phyloP scores from a whole-genome alignment of 2,329 filamentous ascomycete genomes.

The Alternaria gaisen region DNA sequence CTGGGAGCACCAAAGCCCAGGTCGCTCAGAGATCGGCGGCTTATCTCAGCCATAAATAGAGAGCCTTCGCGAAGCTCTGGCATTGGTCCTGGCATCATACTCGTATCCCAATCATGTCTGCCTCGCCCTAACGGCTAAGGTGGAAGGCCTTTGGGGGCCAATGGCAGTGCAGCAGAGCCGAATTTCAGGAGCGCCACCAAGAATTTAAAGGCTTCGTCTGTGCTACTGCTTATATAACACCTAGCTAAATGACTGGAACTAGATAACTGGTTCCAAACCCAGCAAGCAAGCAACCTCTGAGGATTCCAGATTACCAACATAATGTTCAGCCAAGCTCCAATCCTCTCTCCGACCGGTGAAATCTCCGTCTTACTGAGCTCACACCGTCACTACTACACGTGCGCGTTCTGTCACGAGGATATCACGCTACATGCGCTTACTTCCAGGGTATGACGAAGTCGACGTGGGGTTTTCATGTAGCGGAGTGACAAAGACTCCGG shows the following conservation, averaged over 20 bases:
- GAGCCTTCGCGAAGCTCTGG: background rate
- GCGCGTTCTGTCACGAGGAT: background rate
- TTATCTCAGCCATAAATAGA: conserved; percentile 19
- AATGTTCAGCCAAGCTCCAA: background rate
- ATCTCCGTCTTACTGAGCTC: conserved; percentile 8
- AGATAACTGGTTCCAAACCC: background rate
- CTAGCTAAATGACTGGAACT: background rate
- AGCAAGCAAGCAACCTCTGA: background rate
- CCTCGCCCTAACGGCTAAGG: conserved; percentile 16
- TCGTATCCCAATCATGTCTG: conserved; percentile 21
- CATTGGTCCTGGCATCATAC: background rate
- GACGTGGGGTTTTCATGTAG: background rate
- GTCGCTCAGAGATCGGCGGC: conserved; percentile 4
- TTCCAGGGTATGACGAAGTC: background rate
- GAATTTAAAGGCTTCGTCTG: conserved; percentile 5
- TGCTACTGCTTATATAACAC: conserved; percentile 7
- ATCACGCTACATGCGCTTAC: background rate
- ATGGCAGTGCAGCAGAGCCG: conserved; percentile 15
- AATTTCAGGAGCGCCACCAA: conserved; percentile 12
- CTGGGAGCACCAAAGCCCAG: conserved; percentile 4
- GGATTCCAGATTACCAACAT: background rate
- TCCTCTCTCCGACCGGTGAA: conserved; percentile 5
- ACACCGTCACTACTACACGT: conserved; percentile 4
- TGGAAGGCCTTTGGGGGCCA: conserved; percentile 10
- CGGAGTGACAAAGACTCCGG: background rate